These are phyloP conservation scores for Talaromyces wortmannii DNA, from an alignment of 495 filamentous ascomycete species.

Conservation along the genomic window DNA sequence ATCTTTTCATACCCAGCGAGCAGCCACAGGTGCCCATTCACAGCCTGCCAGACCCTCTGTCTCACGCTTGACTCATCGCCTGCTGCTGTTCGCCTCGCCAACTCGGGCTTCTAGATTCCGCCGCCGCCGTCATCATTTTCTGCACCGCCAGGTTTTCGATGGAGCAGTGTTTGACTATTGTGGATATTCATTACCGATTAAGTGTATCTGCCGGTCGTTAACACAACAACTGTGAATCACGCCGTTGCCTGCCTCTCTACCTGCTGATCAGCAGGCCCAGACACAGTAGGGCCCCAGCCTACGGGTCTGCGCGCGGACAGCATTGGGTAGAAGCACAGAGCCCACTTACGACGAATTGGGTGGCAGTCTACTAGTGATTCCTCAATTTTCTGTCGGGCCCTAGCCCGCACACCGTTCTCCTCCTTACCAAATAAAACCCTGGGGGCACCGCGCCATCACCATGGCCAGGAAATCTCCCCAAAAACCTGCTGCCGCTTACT, in stretches of 20 bases:
- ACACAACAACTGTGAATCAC: neutral
- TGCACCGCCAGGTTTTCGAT: slow-evolving; percentile 5
- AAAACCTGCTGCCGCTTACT: slow-evolving; percentile 30
- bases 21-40: slow-evolving; percentile 2
- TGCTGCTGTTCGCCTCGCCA: neutral
- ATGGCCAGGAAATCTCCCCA: slow-evolving; percentile 31
- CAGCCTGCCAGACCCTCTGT: slow-evolving; percentile 2
- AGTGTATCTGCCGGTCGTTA: slow-evolving; percentile 4
- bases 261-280: slow-evolving; percentile 1
- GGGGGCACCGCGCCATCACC: slow-evolving; percentile 11
- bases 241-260: neutral
- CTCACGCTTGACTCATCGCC: slow-evolving; percentile 3
- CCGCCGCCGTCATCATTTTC: neutral
- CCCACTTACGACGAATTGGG: neutral
- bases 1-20: neutral
- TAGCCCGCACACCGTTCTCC: neutral
- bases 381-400: too few species aligned
- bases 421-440: slow-evolving; percentile 3
- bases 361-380: neutral
- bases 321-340: slow-evolving; percentile 5
- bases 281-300: slow-evolving; percentile 2
- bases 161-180: slow-evolving; percentile 3
- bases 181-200: slow-evolving; percentile 5
- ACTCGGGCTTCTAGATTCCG: neutral
- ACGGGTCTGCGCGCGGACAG: neutral